These are phyloP conservation scores for Irpex sp. DNA, from an alignment of 1,284 basidiomycete species.

Conservation along the genomic window DNA sequence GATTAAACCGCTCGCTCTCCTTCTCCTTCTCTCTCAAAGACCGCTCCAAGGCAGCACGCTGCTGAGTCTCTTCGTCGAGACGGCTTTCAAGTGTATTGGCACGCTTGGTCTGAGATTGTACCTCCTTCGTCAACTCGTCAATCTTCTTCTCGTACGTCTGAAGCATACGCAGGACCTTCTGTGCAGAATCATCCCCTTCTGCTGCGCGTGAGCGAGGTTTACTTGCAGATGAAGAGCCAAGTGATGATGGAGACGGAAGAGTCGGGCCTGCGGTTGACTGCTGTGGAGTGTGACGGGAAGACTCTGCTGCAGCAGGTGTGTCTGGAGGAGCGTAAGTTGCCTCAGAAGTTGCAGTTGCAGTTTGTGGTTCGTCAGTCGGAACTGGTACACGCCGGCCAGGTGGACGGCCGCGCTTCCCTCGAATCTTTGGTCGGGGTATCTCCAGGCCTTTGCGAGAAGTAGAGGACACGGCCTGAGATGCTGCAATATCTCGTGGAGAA, in stretches of 20 bases:
- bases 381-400: neutral
- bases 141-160: neutral
- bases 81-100: neutral
- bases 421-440: neutral
- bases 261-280: no score
- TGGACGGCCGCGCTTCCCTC: neutral
- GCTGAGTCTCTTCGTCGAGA: no score
- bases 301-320: no score
- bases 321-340: no score
- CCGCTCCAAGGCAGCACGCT: no score
- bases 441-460: neutral
- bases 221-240: neutral
- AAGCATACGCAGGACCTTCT: neutral
- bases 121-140: neutral
- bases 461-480: neutral
- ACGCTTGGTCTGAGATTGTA: neutral
- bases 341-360: no score
- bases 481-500: no score
- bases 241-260: no score
- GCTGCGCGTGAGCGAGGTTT: neutral
- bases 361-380: neutral
- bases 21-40: neutral
- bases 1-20: neutral
- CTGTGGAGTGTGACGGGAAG: no score
- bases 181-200: neutral